A percentile compares a stretch with the other conserved stretches of the same genome.
These are phyloP conservation scores for Fusarium guadeloupense DNA, from an alignment of 2,329 filamentous ascomycete species.

Conservation along the genomic window DNA sequence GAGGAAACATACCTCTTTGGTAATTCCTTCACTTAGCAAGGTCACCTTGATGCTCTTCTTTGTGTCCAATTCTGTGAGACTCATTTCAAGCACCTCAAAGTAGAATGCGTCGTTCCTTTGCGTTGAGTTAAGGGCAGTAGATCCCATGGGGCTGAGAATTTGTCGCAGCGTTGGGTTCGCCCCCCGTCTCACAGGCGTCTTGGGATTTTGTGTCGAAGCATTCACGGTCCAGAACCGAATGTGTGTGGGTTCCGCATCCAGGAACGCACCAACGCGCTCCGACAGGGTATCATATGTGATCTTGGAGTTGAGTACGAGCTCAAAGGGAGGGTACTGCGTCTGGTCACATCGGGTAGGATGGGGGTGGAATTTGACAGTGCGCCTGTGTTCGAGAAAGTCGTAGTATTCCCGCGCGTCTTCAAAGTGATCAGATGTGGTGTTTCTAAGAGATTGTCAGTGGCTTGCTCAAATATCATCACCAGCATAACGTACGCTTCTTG, in stretches of 20 bases:
- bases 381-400: constrained; percentile 88
- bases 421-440: constrained; percentile 58
- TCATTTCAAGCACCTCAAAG: constrained; percentile 95
- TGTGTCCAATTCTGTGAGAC: constrained; percentile 89
- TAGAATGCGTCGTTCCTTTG: constrained; percentile 83
- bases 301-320: constrained; percentile 83
- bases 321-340: constrained; percentile 72
- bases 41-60: constrained; percentile 87
- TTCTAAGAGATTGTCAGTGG: constrained; percentile 27
- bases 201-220: constrained; percentile 77
- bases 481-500: constrained; percentile 46
- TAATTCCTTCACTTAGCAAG: constrained; percentile 88
- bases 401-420: constrained; percentile 88
- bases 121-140: constrained; percentile 72
- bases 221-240: constrained; percentile 92
- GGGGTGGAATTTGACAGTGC: constrained; percentile 80
- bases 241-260: constrained; percentile 84
- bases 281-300: constrained; percentile 89
- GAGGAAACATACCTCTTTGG: constrained; percentile 75
- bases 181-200: constrained; percentile 78
- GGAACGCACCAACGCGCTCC: constrained; percentile 80
- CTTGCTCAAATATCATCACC: background rate
- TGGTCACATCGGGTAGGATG: constrained; percentile 66
- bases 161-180: constrained; percentile 75
- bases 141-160: constrained; percentile 79